Base-by-base conservation (phyloP, 106 monocot species). In the Platanthera zijinensis region DNA sequence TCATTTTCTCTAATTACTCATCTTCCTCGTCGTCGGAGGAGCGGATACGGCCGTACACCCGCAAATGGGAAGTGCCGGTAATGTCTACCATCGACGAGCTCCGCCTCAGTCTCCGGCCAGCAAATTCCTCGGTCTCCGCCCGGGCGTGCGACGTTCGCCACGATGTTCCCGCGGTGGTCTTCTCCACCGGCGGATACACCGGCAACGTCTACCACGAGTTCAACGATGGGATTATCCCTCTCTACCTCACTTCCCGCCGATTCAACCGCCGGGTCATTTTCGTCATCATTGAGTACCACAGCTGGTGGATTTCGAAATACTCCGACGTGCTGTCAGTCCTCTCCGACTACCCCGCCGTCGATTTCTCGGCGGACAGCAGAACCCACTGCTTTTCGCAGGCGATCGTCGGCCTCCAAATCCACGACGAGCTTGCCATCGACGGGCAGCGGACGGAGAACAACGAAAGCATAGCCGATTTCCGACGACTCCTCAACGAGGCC, bases 301-400 rank as follows among this genome's bases (percentile, higher is more conserved):
- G 73, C 13, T 96, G 95, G 95, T 96, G 95, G 95, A 32, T 84
- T 14, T 77, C 82, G 67, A 96, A 96, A 80, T 92, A 96, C 79
- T 78, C 61, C 25, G 86, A 88, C 67, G 51, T 96, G 57, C 66
- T 96, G 52, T 80, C 83, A 53, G 77, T 71, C 9, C 84, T 96
- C 71, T 92, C 95, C 59, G 88, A 79, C 48, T 82, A 79, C 74
- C 79, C 84, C 1, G 83, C 86, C 2, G 77, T 95, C 75, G 90
- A 92, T 67, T 95, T 92, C 86, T 25, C 83, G 53, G 52, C 48
- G 19, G 95, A 92, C 28, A 64, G 71, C 39, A 52, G 90, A 50
- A 88, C 82, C 4, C 95, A 95, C 78, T 95, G 95, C 88, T 95
- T 95, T 82, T 78, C 86, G 12, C 84, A 86, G 22, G 86, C 81